Evolutionary conservation across 305 asterid genomes (phyloP), one percentile per base, ranked within the genome.

Genomic region (Plantago lanceolata): DNA sequence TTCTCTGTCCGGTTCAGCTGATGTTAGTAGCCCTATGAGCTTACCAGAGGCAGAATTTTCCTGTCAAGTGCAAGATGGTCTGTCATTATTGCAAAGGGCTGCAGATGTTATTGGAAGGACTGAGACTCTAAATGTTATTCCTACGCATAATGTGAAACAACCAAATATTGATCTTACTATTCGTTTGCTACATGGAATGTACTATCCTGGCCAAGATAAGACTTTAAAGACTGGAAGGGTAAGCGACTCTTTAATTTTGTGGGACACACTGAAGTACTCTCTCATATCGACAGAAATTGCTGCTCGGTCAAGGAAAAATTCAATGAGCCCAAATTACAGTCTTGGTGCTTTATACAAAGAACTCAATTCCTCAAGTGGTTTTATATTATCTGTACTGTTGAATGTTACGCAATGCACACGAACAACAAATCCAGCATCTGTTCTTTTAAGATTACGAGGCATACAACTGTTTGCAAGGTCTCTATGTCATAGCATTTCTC

Each of bases 191-290:
- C 72, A 90, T 73, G 87, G 76, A 54, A 74, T 88, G 88, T 87
- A 90, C 69, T 83, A 74, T 67, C 95, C 90, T 0, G 85, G 83
- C 50, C 78, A 82, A 64, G 90, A 82, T 71, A 88, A 88, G 78
- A 76, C 82, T 65, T 72, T 78, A 29, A 92, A 83, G 67, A 71
- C 89, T 73, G 92, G 89, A 47, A 83, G 97, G 75, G 77, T 78
- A 44, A 81, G 81, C 79, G 79, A 68, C 70, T 61, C 95, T 47
- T 48, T 90, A 78, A 74, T 93, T 74, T 81, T 93, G 63, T 90
- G 96, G 96, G 91, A 93, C 78, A 84, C 87, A 13, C 81, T 93
- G 67, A 93, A 82, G 82, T 90, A 88, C 80, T 85, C 97, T 44
- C 84, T 93, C 66, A 70, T 86, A 55, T 86, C 97, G 11, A 65